Conservation (phyloP, 208 protist genomes). For the Leishmania tarentolae region DNA sequence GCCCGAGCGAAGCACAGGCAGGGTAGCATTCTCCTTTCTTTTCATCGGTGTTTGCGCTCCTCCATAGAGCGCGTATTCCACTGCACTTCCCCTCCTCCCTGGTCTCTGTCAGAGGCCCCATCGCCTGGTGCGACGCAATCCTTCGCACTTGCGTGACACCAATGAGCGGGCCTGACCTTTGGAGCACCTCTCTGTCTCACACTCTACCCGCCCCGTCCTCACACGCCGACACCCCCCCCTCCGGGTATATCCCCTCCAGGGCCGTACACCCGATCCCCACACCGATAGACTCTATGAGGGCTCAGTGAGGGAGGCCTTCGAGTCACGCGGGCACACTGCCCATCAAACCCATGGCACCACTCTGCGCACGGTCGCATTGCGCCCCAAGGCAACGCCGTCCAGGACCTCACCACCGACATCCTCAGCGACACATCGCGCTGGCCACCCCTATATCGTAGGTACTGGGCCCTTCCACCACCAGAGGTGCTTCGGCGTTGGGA, state of each 20-base stretch:
- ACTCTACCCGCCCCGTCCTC: not conserved
- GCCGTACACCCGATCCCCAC: not conserved
- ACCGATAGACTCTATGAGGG: not conserved
- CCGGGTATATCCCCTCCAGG: not conserved
- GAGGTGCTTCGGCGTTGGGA: not conserved
- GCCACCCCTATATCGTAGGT: not conserved
- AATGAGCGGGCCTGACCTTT: not conserved
- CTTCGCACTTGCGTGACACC: not conserved
- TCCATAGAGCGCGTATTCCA: not conserved
- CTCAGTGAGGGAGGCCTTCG: not conserved
- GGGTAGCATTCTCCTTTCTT: not conserved
- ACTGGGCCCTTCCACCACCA: too few species aligned
- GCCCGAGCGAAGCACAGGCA: not conserved
- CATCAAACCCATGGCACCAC: not conserved
- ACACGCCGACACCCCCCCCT: too few species aligned
- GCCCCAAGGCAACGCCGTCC: not conserved
- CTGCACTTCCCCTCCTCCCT: not conserved
- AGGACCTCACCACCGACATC: not conserved
- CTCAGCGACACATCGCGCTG: not conserved
- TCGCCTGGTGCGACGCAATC: not conserved
- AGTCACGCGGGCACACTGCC: not conserved
- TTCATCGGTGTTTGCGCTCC: not conserved
- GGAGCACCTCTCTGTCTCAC: not conserved
- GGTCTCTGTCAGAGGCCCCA: not conserved
- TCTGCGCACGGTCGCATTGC: not conserved